Evolutionary conservation across 176 grass and related monocot species (phyloP).

Genomic region (Ensete ventricosum): DNA sequence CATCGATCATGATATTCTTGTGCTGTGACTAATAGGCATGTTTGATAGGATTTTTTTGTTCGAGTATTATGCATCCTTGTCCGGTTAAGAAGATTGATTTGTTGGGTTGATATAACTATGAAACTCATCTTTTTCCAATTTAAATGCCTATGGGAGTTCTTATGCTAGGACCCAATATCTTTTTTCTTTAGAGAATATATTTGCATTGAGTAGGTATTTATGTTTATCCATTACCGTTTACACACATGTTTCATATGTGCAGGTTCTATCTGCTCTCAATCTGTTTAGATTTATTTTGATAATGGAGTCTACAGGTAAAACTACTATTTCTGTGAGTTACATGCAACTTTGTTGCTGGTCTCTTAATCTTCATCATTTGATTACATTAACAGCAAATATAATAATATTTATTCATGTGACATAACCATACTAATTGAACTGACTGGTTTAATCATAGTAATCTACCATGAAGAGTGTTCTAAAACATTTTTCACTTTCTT

Average conservation of each 20-base stretch:
- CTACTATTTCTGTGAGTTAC: neutral
- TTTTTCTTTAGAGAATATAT: no score
- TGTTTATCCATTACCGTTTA: neutral
- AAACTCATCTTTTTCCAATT: neutral
- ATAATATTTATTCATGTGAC: neutral
- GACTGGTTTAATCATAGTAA: neutral
- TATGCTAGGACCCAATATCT: neutral
- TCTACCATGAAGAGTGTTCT: neutral
- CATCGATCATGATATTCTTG: neutral
- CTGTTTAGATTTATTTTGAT: constrained; percentile 70
- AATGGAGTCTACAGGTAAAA: constrained; percentile 69
- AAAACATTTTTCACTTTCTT: neutral
- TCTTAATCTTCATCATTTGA: constrained; percentile 14
- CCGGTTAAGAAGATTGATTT: neutral
- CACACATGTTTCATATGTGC: constrained; percentile 14
- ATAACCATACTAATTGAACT: neutral
- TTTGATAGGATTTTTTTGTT: neutral
- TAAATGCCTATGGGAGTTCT: neutral
- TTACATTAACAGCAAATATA: neutral
- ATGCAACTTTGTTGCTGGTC: neutral
- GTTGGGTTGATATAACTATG: neutral
- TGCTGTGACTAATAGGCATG: neutral
- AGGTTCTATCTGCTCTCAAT: constrained; percentile 86
- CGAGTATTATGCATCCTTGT: neutral
- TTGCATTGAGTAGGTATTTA: neutral